phyloP scores from a whole-genome alignment of 352 stramenopile species.

The Globisporangium nagaii region DNA sequence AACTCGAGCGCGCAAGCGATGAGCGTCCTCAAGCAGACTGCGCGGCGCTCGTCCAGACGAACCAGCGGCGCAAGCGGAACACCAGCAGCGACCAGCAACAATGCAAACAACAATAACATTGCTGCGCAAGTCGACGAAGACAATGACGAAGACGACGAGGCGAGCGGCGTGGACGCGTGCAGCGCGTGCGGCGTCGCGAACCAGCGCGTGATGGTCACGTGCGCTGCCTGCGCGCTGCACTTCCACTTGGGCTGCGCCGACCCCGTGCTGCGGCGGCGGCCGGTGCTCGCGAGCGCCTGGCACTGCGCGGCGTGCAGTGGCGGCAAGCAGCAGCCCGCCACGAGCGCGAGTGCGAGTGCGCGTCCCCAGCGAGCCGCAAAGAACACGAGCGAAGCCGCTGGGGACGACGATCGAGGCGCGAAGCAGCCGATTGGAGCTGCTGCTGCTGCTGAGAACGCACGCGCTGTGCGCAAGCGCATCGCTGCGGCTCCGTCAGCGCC shows the following conservation, averaged over 20 bases:
- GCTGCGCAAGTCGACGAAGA: neutral
- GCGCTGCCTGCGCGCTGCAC: slow-evolving; percentile 24
- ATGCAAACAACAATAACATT: slow-evolving; percentile 6
- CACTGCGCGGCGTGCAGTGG: slow-evolving; percentile 28
- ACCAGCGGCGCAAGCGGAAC: neutral
- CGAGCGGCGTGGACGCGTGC: slow-evolving; percentile 16
- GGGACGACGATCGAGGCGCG: neutral
- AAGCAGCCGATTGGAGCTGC: neutral
- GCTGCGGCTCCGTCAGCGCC: neutral
- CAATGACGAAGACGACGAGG: slow-evolving; percentile 8
- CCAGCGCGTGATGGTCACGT: slow-evolving; percentile 41
- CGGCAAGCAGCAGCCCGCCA: neutral
- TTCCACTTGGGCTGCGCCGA: slow-evolving; percentile 59
- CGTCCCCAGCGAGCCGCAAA: neutral
- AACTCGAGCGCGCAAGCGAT: neutral
- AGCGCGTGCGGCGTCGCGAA: slow-evolving; percentile 29
- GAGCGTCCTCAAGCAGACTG: neutral
- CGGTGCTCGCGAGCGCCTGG: slow-evolving; percentile 31
- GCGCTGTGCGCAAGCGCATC: neutral
- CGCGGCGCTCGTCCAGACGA: slow-evolving; percentile 5
- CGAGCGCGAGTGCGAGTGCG: neutral
- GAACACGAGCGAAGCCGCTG: neutral
- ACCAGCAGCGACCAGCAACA: neutral
- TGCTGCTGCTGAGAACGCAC: neutral
- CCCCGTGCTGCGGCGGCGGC: slow-evolving; percentile 43